A percentile compares a stretch with the other conserved stretches of the same genome.
These are phyloP conservation scores for Thelonectria blattea DNA, from an alignment of 2,329 filamentous ascomycete species.

Conservation along the genomic window DNA sequence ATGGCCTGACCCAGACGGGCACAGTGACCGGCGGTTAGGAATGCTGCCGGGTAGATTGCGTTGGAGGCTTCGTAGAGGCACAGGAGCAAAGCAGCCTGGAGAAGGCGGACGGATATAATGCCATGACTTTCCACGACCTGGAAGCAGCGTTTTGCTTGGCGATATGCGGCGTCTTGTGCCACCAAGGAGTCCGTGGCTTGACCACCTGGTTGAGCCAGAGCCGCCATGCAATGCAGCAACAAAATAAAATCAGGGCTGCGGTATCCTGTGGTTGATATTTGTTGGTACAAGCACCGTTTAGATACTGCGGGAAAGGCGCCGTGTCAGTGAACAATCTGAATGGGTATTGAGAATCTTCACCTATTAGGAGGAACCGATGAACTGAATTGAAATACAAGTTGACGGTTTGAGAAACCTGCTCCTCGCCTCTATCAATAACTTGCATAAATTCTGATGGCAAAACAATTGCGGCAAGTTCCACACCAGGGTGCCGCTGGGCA, in stretches of 20 bases:
- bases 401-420: not conserved
- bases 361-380: conserved; percentile 8
- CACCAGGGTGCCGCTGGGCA: not conserved
- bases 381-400: not conserved
- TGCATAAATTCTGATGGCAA: conserved; percentile 1
- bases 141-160: conserved; percentile 5
- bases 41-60: conserved; percentile 18
- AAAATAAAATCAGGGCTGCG: conserved; percentile 5
- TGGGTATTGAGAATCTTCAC: not conserved
- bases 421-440: not conserved
- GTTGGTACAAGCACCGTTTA: conserved; percentile 8
- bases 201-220: not conserved
- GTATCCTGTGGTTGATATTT: conserved; percentile 9
- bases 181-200: not conserved
- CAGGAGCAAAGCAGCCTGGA: conserved; percentile 7
- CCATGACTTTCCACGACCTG: conserved; percentile 1
- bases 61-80: conserved; percentile 8
- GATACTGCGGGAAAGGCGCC: conserved; percentile 4
- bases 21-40: conserved; percentile 8
- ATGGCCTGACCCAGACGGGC: conserved; percentile 14
- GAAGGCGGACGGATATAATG: conserved; percentile 8
- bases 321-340: no score
- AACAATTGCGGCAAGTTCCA: not conserved
- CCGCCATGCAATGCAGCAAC: conserved; percentile 13
- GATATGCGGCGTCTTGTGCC: not conserved